Percentiles rank a stretch among this genome's conserved stretches.
Evolutionary conservation across 331 rosid species (phyloP).

Genomic region (Rosa hybrid): DNA sequence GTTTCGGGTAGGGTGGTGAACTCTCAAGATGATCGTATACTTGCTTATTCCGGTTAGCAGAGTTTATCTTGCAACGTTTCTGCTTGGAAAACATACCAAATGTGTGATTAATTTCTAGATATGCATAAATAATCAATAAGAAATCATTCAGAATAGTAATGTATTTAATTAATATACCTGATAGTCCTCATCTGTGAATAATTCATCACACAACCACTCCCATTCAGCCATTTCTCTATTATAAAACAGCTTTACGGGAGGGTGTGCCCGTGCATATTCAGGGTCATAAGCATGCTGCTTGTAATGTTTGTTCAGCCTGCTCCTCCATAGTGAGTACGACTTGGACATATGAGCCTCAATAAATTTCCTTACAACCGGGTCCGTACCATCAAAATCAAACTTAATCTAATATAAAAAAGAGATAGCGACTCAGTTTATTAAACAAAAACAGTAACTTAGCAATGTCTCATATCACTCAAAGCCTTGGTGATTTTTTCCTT

Average conservation of each 20-base stretch:
- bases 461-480: not conserved
- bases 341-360: not conserved
- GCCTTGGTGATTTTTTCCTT: not conserved
- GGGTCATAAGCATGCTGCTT: slow-evolving; percentile 5
- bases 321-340: not conserved
- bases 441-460: not conserved
- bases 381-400: not conserved
- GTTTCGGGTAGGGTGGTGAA: not conserved
- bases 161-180: not conserved
- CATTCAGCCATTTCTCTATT: not conserved
- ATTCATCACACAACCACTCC: slow-evolving; percentile 1
- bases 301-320: not conserved
- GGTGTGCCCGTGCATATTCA: not conserved
- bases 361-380: slow-evolving; percentile 2
- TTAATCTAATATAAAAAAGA: not conserved
- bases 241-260: not conserved
- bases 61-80: slow-evolving; percentile 1
- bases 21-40: not conserved
- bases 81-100: not conserved
- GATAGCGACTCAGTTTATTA: not conserved
- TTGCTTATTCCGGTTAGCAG: slow-evolving; percentile 1
- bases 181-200: slow-evolving; percentile 1
- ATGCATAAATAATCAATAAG: not conserved
- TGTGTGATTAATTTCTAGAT: not conserved
- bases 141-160: not conserved